A percentile compares a stretch with the other conserved stretches of the same genome.
Conservation (phyloP, 2,329 filamentous ascomycete genomes). For the Fusarium marasasianum region DNA sequence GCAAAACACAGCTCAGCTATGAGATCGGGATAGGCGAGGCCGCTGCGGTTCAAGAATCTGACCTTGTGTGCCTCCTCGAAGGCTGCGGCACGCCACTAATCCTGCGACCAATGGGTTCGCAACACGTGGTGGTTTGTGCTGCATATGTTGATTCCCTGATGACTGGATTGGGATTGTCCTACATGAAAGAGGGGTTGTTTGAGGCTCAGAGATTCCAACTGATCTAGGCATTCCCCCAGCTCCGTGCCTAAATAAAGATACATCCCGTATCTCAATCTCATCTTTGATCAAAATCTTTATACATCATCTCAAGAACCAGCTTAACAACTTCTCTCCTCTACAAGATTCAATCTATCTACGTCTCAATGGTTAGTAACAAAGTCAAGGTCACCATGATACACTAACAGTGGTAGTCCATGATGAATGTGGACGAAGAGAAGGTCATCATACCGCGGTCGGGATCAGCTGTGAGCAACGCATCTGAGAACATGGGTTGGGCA, state of each 20-base stretch:
- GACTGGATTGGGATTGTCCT: neutral
- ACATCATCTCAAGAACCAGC: neutral
- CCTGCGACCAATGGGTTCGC: neutral
- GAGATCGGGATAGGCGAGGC: neutral
- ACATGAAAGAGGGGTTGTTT: neutral
- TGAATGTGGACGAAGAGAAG: rapidly evolving
- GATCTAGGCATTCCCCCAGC: neutral
- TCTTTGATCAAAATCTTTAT: rapidly evolving
- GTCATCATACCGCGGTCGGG: rapidly evolving
- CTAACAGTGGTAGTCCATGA: neutral
- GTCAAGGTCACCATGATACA: neutral
- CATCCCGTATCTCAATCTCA: neutral
- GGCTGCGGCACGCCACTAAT: neutral
- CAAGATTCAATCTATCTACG: neutral
- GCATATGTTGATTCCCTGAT: neutral
- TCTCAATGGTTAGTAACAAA: neutral
- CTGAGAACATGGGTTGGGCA: neutral
- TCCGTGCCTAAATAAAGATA: neutral
- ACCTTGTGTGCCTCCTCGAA: neutral
- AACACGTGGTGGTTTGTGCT: neutral
- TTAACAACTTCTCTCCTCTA: neutral
- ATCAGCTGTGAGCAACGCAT: neutral
- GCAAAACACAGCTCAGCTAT: neutral
- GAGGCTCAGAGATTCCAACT: neutral
- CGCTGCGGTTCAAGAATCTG: neutral